A percentile compares a stretch with the other conserved stretches of the same genome.
Evolutionary conservation across 2,329 filamentous ascomycete species (phyloP).

Genomic region (Aureobasidium sp.): DNA sequence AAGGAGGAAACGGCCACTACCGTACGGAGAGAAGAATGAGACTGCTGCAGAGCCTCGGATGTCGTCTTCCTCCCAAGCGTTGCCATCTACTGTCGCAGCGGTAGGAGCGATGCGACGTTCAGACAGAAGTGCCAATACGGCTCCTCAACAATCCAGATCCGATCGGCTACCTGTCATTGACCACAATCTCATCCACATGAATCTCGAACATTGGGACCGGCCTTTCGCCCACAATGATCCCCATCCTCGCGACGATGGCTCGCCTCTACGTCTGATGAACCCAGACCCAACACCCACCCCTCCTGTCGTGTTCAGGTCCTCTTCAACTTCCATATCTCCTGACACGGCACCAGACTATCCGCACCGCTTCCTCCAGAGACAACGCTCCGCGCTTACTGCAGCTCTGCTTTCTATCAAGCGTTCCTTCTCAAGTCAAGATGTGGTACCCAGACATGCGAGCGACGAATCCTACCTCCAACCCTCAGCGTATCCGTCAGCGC

Average conservation of each 20-base stretch:
- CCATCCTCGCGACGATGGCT: constrained; percentile 17
- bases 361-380: background rate
- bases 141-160: background rate
- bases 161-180: constrained; percentile 17
- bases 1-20: background rate
- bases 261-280: constrained; percentile 24
- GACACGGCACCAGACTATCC: background rate
- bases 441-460: background rate
- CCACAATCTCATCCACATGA: constrained; percentile 26
- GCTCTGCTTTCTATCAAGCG: background rate
- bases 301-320: background rate
- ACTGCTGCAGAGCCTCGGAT: background rate
- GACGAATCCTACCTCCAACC: background rate
- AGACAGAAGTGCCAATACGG: background rate
- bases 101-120: background rate
- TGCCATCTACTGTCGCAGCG: background rate
- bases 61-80: background rate
- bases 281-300: constrained; percentile 18
- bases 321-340: constrained; percentile 10
- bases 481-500: background rate
- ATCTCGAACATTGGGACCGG: constrained; percentile 24
- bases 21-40: background rate
- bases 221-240: constrained; percentile 24
- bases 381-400: background rate
- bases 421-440: constrained; percentile 1